phyloP scores from a whole-genome alignment of 2,329 filamentous ascomycete genomes.

The Aspergillus udagawae region DNA sequence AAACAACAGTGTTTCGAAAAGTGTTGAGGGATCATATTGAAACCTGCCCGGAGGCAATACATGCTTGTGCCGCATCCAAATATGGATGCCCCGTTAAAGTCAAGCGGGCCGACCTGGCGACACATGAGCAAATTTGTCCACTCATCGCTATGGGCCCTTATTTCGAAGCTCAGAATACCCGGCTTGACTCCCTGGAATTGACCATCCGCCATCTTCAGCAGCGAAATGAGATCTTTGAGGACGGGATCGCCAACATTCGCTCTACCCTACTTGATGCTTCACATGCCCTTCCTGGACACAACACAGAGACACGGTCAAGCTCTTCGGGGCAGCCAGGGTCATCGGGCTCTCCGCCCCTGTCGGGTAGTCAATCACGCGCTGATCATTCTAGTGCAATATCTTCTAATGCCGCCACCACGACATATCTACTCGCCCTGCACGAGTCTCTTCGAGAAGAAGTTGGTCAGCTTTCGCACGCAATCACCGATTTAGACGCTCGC shows the following conservation, averaged over 20 bases:
- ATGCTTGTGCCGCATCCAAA: slow-evolving; percentile 35
- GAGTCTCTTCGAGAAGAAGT: slow-evolving; percentile 60
- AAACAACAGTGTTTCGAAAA: slow-evolving; percentile 28
- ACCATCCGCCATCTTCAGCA: slow-evolving; percentile 43
- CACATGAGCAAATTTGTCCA: slow-evolving; percentile 48
- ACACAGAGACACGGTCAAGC: slow-evolving; percentile 12
- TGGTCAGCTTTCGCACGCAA: slow-evolving; percentile 49
- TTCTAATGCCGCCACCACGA: slow-evolving; percentile 40
- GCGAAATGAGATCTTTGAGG: slow-evolving; percentile 46
- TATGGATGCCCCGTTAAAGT: slow-evolving; percentile 42
- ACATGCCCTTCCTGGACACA: slow-evolving; percentile 11
- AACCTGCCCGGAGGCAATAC: slow-evolving; percentile 33
- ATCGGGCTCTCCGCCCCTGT: slow-evolving; percentile 8
- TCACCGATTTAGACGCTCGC: slow-evolving; percentile 58
- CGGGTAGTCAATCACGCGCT: slow-evolving; percentile 12
- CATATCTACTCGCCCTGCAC: slow-evolving; percentile 58
- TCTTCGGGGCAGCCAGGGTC: neutral
- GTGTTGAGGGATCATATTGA: slow-evolving; percentile 35
- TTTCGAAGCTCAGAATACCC: slow-evolving; percentile 41
- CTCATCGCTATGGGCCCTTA: slow-evolving; percentile 47
- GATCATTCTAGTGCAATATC: slow-evolving; percentile 26
- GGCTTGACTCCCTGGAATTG: slow-evolving; percentile 42
- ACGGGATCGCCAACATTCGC: slow-evolving; percentile 41
- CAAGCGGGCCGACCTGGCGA: slow-evolving; percentile 34
- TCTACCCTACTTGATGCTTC: slow-evolving; percentile 34